Percentiles rank a stretch among this genome's conserved stretches.
These are phyloP conservation scores for Nigrograna mackinnonii DNA, from an alignment of 2,329 filamentous ascomycete genomes.

Conservation along the genomic window DNA sequence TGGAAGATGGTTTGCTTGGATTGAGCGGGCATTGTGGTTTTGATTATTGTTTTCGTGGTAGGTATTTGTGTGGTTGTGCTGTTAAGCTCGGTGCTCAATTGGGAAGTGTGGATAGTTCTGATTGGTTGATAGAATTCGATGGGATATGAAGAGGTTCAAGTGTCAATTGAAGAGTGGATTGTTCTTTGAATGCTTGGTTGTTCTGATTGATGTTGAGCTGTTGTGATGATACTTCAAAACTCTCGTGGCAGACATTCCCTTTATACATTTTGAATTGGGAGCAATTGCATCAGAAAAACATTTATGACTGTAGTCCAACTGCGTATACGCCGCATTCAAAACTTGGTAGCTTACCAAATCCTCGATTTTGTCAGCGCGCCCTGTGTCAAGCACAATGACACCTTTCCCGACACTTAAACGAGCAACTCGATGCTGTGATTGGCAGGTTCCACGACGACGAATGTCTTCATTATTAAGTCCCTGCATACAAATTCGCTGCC, in stretches of 20 bases:
- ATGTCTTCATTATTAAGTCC: too few species aligned
- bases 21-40: conserved; percentile 2
- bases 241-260: neutral
- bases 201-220: neutral
- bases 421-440: too few species aligned
- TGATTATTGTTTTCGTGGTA: conserved; percentile 1
- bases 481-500: too few species aligned
- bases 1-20: conserved; percentile 68
- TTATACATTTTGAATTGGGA: neutral
- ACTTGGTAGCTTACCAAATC: too few species aligned
- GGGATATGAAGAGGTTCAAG: neutral
- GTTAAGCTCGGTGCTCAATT: neutral
- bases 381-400: too few species aligned
- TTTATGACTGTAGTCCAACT: too few species aligned
- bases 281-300: neutral
- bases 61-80: neutral
- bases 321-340: too few species aligned
- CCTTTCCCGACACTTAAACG: too few species aligned
- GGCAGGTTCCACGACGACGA: too few species aligned
- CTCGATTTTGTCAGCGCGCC: too few species aligned
- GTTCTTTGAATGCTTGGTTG: neutral
- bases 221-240: neutral
- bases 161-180: too few species aligned
- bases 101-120: neutral
- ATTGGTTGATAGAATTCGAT: neutral